Evolutionary conservation across 352 stramenopile species (phyloP).

Genomic region (Blastocystis sp.): DNA sequence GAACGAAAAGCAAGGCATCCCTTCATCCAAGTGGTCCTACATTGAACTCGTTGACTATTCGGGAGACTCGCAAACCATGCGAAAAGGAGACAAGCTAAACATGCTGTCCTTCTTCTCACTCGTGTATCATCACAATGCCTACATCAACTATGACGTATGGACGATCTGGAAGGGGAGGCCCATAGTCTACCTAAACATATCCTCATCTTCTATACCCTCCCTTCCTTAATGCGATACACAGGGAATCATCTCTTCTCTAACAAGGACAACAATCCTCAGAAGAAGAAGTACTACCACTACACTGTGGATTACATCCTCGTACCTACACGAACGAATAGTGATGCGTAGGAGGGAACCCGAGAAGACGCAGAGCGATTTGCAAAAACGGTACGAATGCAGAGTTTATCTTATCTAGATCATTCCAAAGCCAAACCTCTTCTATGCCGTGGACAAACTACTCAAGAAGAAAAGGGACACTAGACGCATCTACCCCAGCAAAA

Average conservation of each 20-base stretch:
- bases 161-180: slow-evolving; percentile 2
- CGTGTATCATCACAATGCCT: slow-evolving; percentile 67
- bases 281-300: slow-evolving; percentile 45
- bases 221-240: background rate
- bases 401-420: slow-evolving; percentile 1
- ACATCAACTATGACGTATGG: slow-evolving; percentile 64
- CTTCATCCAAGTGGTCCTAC: slow-evolving; percentile 2
- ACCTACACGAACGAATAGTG: background rate
- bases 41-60: slow-evolving; percentile 59
- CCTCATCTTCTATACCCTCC: background rate
- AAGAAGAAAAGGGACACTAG: slow-evolving; percentile 16
- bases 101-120: slow-evolving; percentile 35
- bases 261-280: slow-evolving; percentile 58
- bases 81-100: slow-evolving; percentile 53
- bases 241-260: slow-evolving; percentile 63
- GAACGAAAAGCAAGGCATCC: background rate
- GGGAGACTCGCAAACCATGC: slow-evolving; percentile 54
- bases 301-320: slow-evolving; percentile 40
- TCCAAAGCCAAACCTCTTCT: slow-evolving; percentile 51
- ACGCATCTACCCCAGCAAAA: slow-evolving; percentile 56
- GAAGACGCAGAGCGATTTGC: slow-evolving; percentile 48
- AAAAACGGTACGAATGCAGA: slow-evolving; percentile 10
- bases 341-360: slow-evolving; percentile 24
- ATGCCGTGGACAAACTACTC: slow-evolving; percentile 11
- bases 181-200: slow-evolving; percentile 63